A percentile compares a stretch with the other conserved stretches of the same genome.
phyloP scores from a whole-genome alignment of 106 monocot genomes.

The Allium sativum region DNA sequence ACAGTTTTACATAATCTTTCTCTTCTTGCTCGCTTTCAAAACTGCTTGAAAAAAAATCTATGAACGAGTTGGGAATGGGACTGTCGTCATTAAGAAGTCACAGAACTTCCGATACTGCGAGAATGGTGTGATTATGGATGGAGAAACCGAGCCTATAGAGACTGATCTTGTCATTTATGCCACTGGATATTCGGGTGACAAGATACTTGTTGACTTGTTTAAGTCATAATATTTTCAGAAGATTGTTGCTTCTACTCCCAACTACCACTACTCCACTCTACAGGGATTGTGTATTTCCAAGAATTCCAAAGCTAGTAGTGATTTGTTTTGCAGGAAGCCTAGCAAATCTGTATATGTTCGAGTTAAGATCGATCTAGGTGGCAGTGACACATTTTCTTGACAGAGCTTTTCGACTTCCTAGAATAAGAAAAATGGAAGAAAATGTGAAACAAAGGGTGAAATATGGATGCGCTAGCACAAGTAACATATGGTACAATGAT shows the following conservation, averaged over 20 bases:
- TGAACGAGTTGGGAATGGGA: slow-evolving; percentile 56
- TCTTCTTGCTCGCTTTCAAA: slow-evolving; percentile 18
- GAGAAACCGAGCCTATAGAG: slow-evolving; percentile 15
- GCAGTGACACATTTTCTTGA: slow-evolving; percentile 47
- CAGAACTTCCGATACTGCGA: slow-evolving; percentile 42
- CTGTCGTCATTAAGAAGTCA: slow-evolving; percentile 36
- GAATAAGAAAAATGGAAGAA: slow-evolving; percentile 43
- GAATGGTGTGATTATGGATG: slow-evolving; percentile 34
- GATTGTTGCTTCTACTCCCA: slow-evolving; percentile 19
- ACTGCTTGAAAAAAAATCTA: slow-evolving; percentile 53
- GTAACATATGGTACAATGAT: slow-evolving; percentile 62
- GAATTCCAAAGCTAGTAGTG: slow-evolving; percentile 63
- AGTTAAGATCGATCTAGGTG: slow-evolving; percentile 56
- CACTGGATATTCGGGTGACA: slow-evolving; percentile 56
- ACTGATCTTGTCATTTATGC: slow-evolving; percentile 62
- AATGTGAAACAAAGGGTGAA: slow-evolving; percentile 38
- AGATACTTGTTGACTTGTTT: slow-evolving; percentile 51
- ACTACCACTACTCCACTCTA: slow-evolving; percentile 43
- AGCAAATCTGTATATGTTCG: slow-evolving; percentile 42
- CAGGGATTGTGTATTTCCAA: slow-evolving; percentile 60
- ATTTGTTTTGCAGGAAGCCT: slow-evolving; percentile 58
- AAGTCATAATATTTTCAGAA: slow-evolving; percentile 22
- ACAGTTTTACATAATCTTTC: slow-evolving; percentile 33
- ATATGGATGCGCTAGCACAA: slow-evolving; percentile 27
- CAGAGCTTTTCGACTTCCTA: slow-evolving; percentile 45